Base-by-base conservation (phyloP, 352 stramenopile genomes). In the Pilasporangium apinafurcum region DNA sequence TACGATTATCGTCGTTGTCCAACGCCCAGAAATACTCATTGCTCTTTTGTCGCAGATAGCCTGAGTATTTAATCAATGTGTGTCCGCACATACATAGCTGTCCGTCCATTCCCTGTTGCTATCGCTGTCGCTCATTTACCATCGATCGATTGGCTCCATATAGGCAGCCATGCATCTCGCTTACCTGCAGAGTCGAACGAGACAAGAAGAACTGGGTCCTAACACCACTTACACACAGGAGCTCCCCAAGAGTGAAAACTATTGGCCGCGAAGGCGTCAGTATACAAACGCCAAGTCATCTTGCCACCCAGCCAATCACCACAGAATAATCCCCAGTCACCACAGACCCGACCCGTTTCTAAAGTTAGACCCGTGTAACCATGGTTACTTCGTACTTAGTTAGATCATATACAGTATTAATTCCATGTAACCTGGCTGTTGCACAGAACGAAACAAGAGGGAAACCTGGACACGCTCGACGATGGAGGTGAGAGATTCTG, bases 131-230 rank as follows among this genome's bases (percentile, higher is more conserved):
- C 18, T 12, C n/a, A n/a, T n/a, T n/a, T n/a, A n/a, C n/a, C n/a
- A n/a, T n/a, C n/a, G n/a, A n/a, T n/a, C n/a, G n/a, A n/a, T n/a
- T n/a, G n/a, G n/a, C n/a, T n/a, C n/a, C n/a, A n/a, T n/a, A n/a
- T n/a, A n/a, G n/a, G n/a, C n/a, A n/a, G n/a, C n/a, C 48, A 55
- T 38, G 39, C 39, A 32, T 29, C n/a, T 18, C 40, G 48, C 62
- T 69, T 77, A 83, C 69, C 69, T 79, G 66, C 64, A 79, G 73
- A 83, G 67, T 69, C 68, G 69, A 83, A 83, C 69, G 69, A 83
- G 69, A 83, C 67, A 83, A 83, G 63, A 78, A 76, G 76, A 88
- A 88, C 73, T 88, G 76, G 53, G 57, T 58, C 52, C 42, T 46
- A 26, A 24, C 30, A 16, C 28, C 8, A 39, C 39, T 30, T 27